These are phyloP conservation scores for Rhododendron vialii DNA, from an alignment of 148 eudicot genomes.

Conservation along the genomic window DNA sequence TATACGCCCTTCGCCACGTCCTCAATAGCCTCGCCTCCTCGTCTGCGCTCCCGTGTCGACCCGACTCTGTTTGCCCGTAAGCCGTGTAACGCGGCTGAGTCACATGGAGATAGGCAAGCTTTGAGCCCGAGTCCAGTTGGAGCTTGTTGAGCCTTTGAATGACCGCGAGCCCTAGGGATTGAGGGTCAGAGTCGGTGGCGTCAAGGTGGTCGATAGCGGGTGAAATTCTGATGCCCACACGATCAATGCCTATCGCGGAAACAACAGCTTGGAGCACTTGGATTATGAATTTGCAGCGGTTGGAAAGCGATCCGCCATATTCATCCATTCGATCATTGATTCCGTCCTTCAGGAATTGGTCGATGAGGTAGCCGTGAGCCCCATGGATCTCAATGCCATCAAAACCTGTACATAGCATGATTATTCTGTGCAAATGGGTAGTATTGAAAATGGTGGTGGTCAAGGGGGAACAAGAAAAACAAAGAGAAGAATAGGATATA, in stretches of 20 bases:
- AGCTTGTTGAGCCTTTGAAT: constrained; percentile 58
- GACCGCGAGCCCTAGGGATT: constrained; percentile 54
- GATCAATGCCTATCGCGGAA: constrained; percentile 47
- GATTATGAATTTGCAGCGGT: constrained; percentile 60
- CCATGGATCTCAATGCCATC: constrained; percentile 87
- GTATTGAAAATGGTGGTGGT: background rate
- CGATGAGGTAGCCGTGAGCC: constrained; percentile 85
- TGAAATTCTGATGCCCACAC: constrained; percentile 64
- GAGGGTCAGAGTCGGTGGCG: constrained; percentile 70
- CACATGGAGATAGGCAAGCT: constrained; percentile 57
- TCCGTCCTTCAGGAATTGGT: constrained; percentile 77
- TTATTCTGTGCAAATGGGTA: background rate
- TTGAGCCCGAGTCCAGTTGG: constrained; percentile 34
- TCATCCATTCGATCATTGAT: constrained; percentile 77
- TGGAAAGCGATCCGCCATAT: constrained; percentile 68
- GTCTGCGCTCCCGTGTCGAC: constrained; percentile 42
- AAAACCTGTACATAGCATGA: constrained; percentile 42
- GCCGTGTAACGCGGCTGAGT: constrained; percentile 71
- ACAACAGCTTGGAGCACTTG: constrained; percentile 52
- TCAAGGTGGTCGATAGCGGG: constrained; percentile 82
- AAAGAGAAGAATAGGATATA: background rate
- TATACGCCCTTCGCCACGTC: constrained; percentile 44
- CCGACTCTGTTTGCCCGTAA: constrained; percentile 67
- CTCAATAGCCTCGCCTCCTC: constrained; percentile 50
- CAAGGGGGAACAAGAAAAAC: background rate